Conservation (phyloP, 345 rosid species). For the Dipteronia sinensis region DNA sequence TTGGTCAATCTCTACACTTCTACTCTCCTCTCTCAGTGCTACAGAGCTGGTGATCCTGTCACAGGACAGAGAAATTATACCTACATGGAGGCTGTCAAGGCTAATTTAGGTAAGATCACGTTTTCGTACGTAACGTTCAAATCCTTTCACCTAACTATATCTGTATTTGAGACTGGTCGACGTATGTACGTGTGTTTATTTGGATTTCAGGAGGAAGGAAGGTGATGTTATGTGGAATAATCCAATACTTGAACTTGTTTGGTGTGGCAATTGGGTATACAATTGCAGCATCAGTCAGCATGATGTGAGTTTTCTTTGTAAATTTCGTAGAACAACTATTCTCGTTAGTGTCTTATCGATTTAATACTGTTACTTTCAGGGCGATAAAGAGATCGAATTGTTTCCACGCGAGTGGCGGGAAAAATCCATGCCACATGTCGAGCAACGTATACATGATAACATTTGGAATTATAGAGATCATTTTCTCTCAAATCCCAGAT, state of each 20-base stretch:
- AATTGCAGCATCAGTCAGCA: constrained; percentile 56
- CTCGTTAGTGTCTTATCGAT: neutral
- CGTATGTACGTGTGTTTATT: too few species aligned
- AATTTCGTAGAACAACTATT: too few species aligned
- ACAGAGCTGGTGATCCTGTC: constrained; percentile 50
- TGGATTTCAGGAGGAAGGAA: constrained; percentile 41
- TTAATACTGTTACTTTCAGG: constrained; percentile 34
- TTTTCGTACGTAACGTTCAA: too few species aligned
- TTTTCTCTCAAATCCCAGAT: constrained; percentile 82
- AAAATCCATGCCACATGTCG: constrained; percentile 73
- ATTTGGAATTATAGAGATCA: constrained; percentile 68
- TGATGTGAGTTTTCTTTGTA: constrained; percentile 40
- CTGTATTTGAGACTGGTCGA: too few species aligned
- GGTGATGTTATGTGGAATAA: constrained; percentile 41
- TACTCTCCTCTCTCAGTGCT: constrained; percentile 40
- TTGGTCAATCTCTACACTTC: constrained; percentile 47
- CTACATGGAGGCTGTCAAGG: constrained; percentile 55
- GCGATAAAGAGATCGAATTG: constrained; percentile 83
- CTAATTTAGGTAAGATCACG: constrained; percentile 33
- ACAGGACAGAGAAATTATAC: constrained; percentile 50
- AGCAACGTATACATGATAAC: constrained; percentile 77
- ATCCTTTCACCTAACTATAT: too few species aligned
- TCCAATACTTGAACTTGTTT: constrained; percentile 53
- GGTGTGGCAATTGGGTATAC: constrained; percentile 57
- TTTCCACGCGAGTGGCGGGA: constrained; percentile 65